Evolutionary conservation across 495 filamentous ascomycete species (phyloP).

Genomic region (Collariella sp.): DNA sequence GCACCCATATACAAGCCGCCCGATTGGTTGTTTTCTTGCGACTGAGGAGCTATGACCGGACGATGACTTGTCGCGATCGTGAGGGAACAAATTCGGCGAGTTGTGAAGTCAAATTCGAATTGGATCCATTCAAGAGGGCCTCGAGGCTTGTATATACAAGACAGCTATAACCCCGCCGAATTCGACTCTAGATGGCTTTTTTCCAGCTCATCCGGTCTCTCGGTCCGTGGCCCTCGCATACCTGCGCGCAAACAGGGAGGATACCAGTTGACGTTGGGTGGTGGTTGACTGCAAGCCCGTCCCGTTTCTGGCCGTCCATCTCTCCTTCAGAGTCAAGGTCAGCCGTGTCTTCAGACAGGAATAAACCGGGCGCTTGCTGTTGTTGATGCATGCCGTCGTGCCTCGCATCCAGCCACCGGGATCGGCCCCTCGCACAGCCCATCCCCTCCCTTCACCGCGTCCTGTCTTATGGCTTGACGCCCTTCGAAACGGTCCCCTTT

Average conservation of each 20-base stretch:
- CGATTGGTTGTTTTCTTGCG: constrained; percentile 21
- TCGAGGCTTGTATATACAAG: no score
- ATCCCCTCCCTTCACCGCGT: background rate
- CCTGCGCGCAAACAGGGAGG: no score
- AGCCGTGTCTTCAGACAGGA: background rate
- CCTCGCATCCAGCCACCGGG: background rate
- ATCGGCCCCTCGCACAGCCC: background rate
- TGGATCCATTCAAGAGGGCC: no score
- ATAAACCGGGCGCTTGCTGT: background rate
- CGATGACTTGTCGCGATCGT: background rate
- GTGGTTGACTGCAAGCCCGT: no score
- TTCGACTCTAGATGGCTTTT: no score
- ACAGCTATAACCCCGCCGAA: no score
- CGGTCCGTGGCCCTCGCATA: no score
- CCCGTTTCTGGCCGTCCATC: no score
- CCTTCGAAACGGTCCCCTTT: constrained; percentile 14
- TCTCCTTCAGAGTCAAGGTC: no score
- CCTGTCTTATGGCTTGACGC: constrained; percentile 16
- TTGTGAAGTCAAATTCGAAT: no score
- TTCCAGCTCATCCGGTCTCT: no score
- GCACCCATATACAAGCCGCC: constrained; percentile 20
- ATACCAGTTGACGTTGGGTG: no score
- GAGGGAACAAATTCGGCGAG: background rate
- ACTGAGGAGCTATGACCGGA: background rate
- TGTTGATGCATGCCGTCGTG: background rate